A percentile compares a stretch with the other conserved stretches of the same genome.
These are phyloP conservation scores for Hypomyces perniciosus DNA, from an alignment of 2,329 filamentous ascomycete species.

Conservation along the genomic window DNA sequence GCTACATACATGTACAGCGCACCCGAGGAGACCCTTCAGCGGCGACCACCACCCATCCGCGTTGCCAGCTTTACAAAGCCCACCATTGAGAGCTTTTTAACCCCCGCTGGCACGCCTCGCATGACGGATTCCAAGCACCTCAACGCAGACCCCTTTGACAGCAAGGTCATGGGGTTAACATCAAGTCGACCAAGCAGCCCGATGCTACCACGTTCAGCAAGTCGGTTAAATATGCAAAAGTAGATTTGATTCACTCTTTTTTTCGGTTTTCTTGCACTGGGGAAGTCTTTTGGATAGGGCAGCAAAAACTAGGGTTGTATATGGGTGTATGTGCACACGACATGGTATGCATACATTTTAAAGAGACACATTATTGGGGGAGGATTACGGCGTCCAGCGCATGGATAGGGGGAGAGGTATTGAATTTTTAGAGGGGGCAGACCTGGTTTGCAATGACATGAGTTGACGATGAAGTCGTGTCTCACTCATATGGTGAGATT, in stretches of 20 bases:
- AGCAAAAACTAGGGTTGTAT: no score
- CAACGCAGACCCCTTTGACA: conserved; percentile 37
- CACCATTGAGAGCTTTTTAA: conserved; percentile 45
- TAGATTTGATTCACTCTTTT: neutral
- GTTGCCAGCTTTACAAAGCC: conserved; percentile 76
- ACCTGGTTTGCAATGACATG: no score
- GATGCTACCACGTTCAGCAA: conserved; percentile 34
- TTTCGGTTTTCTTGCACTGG: no score
- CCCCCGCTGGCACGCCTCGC: conserved; percentile 29
- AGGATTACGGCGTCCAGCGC: no score
- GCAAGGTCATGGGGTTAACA: conserved; percentile 33
- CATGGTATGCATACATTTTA: no score
- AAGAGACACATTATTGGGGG: no score
- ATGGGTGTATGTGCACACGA: no score
- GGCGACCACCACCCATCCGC: conserved; percentile 57
- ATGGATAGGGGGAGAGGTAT: no score
- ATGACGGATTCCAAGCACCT: conserved; percentile 28
- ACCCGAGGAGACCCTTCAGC: conserved; percentile 46
- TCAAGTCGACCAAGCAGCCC: conserved; percentile 44
- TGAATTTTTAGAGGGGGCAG: no score
- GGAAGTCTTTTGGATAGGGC: no score
- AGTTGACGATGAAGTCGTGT: no score
- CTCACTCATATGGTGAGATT: no score
- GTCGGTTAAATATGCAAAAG: conserved; percentile 29
- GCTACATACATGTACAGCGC: conserved; percentile 82